Evolutionary conservation across 805 yeast species (phyloP), one percentile per base, ranked within the genome.

Genomic region (Limtongia smithiae): DNA sequence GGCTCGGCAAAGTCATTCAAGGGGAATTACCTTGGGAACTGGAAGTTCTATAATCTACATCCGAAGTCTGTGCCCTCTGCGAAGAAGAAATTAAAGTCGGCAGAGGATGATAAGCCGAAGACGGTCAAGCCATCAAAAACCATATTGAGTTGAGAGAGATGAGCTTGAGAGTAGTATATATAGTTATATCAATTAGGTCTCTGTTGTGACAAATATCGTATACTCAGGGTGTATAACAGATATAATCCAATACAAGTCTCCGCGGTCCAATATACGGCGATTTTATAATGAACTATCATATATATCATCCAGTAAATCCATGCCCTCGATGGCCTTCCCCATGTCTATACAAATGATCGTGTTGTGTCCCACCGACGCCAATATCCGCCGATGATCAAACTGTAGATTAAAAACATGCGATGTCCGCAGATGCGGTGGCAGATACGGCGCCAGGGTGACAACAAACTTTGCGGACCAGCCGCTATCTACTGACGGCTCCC

Each of bases 41-140:
- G 55, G 55, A 50, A 30, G 27, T 50, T 27, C 36, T 50, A 46
- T 33, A 39, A 50, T 21, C n/a, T n/a, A n/a, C n/a, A n/a, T n/a
- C n/a, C n/a, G n/a, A n/a, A n/a, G n/a, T n/a, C n/a, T n/a, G n/a
- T n/a, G n/a, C n/a, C n/a, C n/a, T n/a, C n/a, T n/a, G n/a, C 20
- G 24, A 24, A 39, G 35, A 33, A 36, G 24, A 40, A 44, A 20
- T 33, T 15, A 9, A 38, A 38, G 28, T 18, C 31, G 14, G 41
- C 40, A 11, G 39, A 43, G 34, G 32, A 20, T 3, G 33, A 27
- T 21, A 40, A 31, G 15, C 18, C 21, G 34, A 35, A 18, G 22
- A 37, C 20, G 14, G 2, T 3, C 14, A 44, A 30, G 22, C 27
- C 33, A 15, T 18, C 27, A 9, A 39, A 37, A 25, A 4, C 14